Evolutionary conservation across 2,329 filamentous ascomycete species (phyloP).

Genomic region (Cladosporium sphaerospermum): DNA sequence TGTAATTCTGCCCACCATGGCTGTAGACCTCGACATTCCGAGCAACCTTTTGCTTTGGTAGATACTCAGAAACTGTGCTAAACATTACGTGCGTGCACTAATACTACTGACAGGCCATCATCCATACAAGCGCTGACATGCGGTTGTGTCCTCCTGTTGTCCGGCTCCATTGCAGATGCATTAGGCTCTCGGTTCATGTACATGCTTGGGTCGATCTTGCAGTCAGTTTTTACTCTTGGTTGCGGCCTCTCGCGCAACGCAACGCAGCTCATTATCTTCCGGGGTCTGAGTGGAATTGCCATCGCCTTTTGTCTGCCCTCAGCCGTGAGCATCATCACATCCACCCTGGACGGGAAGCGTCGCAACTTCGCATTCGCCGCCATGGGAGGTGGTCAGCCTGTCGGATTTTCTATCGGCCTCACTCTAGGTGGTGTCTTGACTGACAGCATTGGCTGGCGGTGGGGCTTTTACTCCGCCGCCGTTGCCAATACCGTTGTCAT

Average conservation of each 20-base stretch:
- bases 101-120: conserved; percentile 22
- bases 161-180: conserved; percentile 47
- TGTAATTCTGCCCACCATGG: conserved; percentile 39
- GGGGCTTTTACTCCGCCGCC: conserved; percentile 45
- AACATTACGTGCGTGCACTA: background rate
- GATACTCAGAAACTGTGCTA: background rate
- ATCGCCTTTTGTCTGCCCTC: conserved; percentile 34
- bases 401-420: conserved; percentile 49
- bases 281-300: conserved; percentile 27
- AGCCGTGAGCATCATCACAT: conserved; percentile 45
- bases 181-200: conserved; percentile 45
- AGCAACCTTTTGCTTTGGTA: conserved; percentile 23
- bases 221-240: conserved; percentile 39
- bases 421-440: conserved; percentile 46
- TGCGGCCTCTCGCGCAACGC: conserved; percentile 38
- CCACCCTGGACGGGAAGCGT: conserved; percentile 40
- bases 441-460: conserved; percentile 46
- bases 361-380: conserved; percentile 49
- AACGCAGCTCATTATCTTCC: conserved; percentile 23
- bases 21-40: conserved; percentile 29
- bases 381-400: conserved; percentile 45
- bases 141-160: conserved; percentile 45
- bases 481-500: conserved; percentile 39
- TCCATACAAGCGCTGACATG: conserved; percentile 34
- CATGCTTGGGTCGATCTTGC: conserved; percentile 40